Percentiles rank a stretch among this genome's conserved stretches.
Evolutionary conservation across 306 rosid genomes (phyloP).

Genomic region (Inga laurina): DNA sequence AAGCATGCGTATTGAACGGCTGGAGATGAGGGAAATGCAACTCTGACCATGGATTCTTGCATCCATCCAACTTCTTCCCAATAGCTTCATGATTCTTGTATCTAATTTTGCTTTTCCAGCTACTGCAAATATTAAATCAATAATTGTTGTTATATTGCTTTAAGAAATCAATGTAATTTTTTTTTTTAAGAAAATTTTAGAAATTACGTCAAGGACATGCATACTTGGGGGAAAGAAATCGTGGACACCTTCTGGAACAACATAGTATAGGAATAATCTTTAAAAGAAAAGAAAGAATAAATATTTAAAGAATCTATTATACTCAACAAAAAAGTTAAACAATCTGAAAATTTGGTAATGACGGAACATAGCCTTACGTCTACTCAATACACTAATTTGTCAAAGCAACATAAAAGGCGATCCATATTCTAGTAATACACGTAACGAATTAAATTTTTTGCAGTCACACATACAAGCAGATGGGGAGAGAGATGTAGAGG

Average conservation of each 20-base stretch:
- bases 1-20: not conserved
- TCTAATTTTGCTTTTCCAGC: too few relatives aligned
- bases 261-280: not conserved
- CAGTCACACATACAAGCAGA: not conserved
- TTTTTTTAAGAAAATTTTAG: too few relatives aligned
- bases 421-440: not conserved
- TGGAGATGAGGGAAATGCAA: too few relatives aligned
- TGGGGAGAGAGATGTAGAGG: too few relatives aligned
- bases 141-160: not conserved
- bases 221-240: not conserved
- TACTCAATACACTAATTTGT: not conserved
- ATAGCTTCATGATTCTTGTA: too few relatives aligned
- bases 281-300: conserved; percentile 9
- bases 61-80: too few relatives aligned
- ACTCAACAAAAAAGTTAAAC: not conserved
- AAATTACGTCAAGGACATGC: not conserved
- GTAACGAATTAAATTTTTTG: not conserved
- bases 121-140: too few relatives aligned
- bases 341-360: conserved; percentile 16
- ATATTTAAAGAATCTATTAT: conserved; percentile 11
- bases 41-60: too few relatives aligned
- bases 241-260: not conserved
- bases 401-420: conserved; percentile 13
- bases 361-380: not conserved
- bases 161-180: not conserved